phyloP scores from a whole-genome alignment of 139 green algal genomes.

The Micromonas commoda region DNA sequence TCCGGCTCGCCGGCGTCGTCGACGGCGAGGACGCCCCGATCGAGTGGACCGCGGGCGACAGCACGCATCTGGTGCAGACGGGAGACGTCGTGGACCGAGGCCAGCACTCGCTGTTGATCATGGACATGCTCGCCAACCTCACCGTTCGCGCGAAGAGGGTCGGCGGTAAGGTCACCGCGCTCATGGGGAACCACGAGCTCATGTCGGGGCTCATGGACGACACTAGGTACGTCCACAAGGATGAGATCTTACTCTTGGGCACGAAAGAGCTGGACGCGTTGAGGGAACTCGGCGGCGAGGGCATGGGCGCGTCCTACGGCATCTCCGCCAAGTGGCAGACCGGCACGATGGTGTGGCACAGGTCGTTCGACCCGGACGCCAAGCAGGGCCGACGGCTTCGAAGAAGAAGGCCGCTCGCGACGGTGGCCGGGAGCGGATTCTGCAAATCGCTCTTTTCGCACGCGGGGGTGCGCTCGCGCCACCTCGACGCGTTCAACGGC shows the following conservation, averaged over 20 bases:
- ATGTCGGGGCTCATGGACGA: not conserved
- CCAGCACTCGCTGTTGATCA: not conserved
- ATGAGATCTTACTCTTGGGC: not conserved
- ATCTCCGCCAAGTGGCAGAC: no score
- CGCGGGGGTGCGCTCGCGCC: not conserved
- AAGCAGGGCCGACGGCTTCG: not conserved
- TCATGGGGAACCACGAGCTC: conserved; percentile 13
- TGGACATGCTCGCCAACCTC: not conserved
- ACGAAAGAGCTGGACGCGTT: not conserved
- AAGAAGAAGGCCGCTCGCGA: not conserved
- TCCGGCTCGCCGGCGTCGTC: not conserved
- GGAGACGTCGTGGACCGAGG: conserved; percentile 16
- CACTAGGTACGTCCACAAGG: not conserved
- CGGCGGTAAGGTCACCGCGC: not conserved
- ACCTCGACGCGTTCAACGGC: not conserved
- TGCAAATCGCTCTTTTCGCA: not conserved
- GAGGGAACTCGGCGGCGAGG: no score
- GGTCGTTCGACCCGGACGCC: not conserved
- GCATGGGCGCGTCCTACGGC: not conserved
- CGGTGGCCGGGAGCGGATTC: not conserved
- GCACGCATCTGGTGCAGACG: not conserved
- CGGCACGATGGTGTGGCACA: no score
- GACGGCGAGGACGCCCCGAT: not conserved
- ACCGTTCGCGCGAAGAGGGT: not conserved
- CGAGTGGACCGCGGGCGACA: not conserved